These are phyloP conservation scores for Pseudofabraea citricarpa DNA, from an alignment of 2,329 filamentous ascomycete species.

Conservation along the genomic window DNA sequence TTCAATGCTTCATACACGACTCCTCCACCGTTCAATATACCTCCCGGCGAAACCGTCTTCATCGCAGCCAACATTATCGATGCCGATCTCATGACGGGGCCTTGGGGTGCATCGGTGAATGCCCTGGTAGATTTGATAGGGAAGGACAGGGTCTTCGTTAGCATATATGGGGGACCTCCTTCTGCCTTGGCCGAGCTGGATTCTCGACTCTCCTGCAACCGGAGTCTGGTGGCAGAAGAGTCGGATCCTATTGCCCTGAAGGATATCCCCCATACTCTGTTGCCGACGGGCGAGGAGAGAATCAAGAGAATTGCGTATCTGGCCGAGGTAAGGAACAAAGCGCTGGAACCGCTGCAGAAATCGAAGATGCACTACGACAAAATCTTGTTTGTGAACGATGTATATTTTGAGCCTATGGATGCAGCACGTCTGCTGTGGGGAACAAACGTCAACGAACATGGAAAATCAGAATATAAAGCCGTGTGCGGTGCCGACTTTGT, in stretches of 20 bases:
- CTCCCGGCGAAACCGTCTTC: slow-evolving; percentile 60
- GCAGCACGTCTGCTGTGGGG: slow-evolving; percentile 56
- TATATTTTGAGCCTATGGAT: slow-evolving; percentile 46
- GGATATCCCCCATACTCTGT: slow-evolving; percentile 52
- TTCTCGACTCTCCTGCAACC: slow-evolving; percentile 38
- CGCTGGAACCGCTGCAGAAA: slow-evolving; percentile 56
- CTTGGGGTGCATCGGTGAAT: slow-evolving; percentile 58
- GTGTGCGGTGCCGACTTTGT: slow-evolving; percentile 70
- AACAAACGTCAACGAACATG: slow-evolving; percentile 47
- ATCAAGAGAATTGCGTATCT: slow-evolving; percentile 71
- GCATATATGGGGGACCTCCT: slow-evolving; percentile 61
- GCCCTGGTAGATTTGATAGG: slow-evolving; percentile 62
- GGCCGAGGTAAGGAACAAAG: slow-evolving; percentile 67
- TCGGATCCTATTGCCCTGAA: slow-evolving; percentile 45
- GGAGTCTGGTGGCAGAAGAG: slow-evolving; percentile 54
- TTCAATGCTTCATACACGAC: slow-evolving; percentile 39
- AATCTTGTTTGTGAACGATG: slow-evolving; percentile 64
- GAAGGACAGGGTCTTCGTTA: slow-evolving; percentile 62
- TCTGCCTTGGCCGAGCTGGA: slow-evolving; percentile 50
- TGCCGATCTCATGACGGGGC: slow-evolving; percentile 55
- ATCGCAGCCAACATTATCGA: slow-evolving; percentile 71
- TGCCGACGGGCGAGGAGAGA: slow-evolving; percentile 58
- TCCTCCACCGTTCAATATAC: slow-evolving; percentile 37
- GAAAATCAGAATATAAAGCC: slow-evolving; percentile 55
- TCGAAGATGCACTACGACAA: slow-evolving; percentile 44